A percentile compares a stretch with the other conserved stretches of the same genome.
These are phyloP conservation scores for Favolaschia claudopus DNA, from an alignment of 768 basidiomycete species.

Conservation along the genomic window DNA sequence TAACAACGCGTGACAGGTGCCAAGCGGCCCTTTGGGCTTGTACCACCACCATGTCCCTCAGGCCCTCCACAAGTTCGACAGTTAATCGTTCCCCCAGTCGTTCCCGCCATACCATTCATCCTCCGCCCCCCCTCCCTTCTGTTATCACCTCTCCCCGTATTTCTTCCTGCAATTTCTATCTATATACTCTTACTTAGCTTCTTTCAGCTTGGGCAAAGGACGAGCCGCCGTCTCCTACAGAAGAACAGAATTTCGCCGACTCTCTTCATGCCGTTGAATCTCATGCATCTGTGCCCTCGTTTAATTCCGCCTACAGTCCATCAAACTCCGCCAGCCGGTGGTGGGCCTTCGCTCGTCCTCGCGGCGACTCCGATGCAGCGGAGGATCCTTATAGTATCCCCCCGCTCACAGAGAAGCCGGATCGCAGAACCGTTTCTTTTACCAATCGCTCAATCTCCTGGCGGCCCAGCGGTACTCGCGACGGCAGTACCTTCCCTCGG, in stretches of 20 bases:
- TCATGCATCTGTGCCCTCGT: constrained; percentile 60
- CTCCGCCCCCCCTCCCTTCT: constrained; percentile 55
- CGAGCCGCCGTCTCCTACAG: constrained; percentile 79
- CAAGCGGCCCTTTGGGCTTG: too few species aligned
- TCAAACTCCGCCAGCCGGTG: constrained; percentile 61
- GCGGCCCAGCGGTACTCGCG: constrained; percentile 52
- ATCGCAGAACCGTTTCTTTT: constrained; percentile 44
- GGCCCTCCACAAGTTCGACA: constrained; percentile 43
- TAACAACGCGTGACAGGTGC: not conserved
- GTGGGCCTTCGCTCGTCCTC: constrained; percentile 78
- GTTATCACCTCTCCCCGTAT: constrained; percentile 78
- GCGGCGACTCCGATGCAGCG: constrained; percentile 36
- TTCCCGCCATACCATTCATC: constrained; percentile 41
- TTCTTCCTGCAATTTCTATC: constrained; percentile 32
- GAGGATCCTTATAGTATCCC: constrained; percentile 24
- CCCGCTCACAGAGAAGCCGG: constrained; percentile 33
- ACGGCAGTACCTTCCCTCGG: constrained; percentile 37
- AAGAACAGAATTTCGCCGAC: constrained; percentile 43
- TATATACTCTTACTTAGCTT: constrained; percentile 8
- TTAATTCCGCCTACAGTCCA: constrained; percentile 57
- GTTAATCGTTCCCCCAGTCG: constrained; percentile 41
- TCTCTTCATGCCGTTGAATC: constrained; percentile 43
- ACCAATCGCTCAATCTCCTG: constrained; percentile 60
- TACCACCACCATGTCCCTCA: constrained; percentile 6
- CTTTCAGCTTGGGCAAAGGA: constrained; percentile 81